Conservation (phyloP, 78 protist species). For the Monocercomonoides exilis region DNA sequence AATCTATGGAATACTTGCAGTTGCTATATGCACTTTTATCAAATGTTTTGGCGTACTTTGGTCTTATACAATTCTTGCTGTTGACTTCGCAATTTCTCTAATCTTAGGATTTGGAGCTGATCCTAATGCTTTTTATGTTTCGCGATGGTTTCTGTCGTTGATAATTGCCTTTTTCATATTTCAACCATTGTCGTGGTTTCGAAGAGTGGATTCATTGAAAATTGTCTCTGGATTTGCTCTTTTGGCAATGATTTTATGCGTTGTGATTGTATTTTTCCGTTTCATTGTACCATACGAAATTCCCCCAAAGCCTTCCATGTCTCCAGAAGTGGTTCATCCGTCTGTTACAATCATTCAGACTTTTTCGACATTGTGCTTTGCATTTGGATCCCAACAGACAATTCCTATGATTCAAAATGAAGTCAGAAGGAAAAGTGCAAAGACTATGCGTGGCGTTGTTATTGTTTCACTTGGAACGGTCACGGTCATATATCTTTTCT, state of each 20-base stretch:
- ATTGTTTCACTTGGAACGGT: neutral
- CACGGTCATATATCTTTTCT: neutral
- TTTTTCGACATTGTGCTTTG: neutral
- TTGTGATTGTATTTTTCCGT: neutral
- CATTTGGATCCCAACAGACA: neutral
- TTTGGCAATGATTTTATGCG: neutral
- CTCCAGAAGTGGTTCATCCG: too few species aligned
- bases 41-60: neutral
- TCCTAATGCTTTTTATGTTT: neutral
- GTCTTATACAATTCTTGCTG: neutral
- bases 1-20: neutral
- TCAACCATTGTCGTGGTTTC: neutral
- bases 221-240: neutral
- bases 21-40: neutral
- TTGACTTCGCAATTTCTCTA: neutral
- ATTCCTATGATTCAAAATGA: neutral
- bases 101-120: neutral
- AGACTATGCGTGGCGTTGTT: neutral
- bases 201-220: neutral
- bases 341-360: neutral
- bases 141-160: neutral
- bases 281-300: neutral
- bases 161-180: neutral
- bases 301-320: too few species aligned
- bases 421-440: neutral